These are phyloP conservation scores for Termitomyces bulborhizus DNA, from an alignment of 768 basidiomycete species.

Conservation along the genomic window DNA sequence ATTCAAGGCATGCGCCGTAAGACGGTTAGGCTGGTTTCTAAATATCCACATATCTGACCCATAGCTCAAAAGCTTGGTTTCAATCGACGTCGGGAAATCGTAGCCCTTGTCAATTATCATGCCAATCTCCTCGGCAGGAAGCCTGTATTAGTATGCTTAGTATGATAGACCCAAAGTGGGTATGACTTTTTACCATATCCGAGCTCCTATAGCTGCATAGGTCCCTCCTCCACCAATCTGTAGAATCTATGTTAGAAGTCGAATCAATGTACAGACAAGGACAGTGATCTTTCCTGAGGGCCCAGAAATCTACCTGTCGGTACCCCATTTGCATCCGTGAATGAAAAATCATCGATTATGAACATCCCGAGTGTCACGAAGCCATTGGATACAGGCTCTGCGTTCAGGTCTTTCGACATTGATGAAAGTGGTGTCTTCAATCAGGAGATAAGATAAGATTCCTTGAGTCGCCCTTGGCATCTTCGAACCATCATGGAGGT, in stretches of 20 bases:
- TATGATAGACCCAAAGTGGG: neutral
- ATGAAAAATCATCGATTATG: constrained; percentile 80
- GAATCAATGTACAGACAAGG: neutral
- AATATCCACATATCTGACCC: constrained; percentile 77
- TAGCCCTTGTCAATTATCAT: constrained; percentile 82
- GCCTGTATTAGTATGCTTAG: constrained; percentile 34
- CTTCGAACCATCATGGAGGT: constrained; percentile 28
- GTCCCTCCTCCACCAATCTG: constrained; percentile 90
- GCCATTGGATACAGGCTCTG: constrained; percentile 10
- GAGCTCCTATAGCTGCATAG: constrained; percentile 72
- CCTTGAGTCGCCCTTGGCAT: too few relatives aligned
- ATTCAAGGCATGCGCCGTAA: constrained; percentile 73
- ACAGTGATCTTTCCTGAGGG: constrained; percentile 39
- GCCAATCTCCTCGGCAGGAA: constrained; percentile 56
- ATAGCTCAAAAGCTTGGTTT: constrained; percentile 49
- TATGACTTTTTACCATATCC: constrained; percentile 56
- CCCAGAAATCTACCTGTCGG: constrained; percentile 38
- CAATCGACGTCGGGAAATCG: constrained; percentile 64
- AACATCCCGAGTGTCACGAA: constrained; percentile 84
- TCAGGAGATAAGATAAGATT: constrained; percentile 13
- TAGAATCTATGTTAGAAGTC: constrained; percentile 2
- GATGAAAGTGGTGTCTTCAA: neutral
- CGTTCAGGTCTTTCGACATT: constrained; percentile 13
- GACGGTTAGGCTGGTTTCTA: constrained; percentile 44
- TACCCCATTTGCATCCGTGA: constrained; percentile 48